Percentiles rank a stretch among this genome's conserved stretches.
Evolutionary conservation across 2,329 filamentous ascomycete species (phyloP).

Genomic region (Keithomyces neogunnii): DNA sequence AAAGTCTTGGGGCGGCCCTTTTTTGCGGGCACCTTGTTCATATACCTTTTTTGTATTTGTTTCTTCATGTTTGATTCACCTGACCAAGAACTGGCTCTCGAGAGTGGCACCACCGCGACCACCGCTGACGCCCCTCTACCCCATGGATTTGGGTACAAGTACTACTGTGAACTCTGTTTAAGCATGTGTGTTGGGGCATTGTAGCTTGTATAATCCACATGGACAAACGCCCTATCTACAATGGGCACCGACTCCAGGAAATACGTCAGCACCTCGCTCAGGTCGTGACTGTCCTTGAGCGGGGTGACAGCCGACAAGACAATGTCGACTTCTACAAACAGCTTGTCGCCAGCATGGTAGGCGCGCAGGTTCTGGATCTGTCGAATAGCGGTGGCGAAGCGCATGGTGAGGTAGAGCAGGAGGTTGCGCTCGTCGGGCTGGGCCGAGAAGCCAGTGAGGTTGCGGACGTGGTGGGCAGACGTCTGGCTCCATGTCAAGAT

Average conservation of each 20-base stretch:
- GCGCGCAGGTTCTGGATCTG: constrained; percentile 80
- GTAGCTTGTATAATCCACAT: constrained; percentile 55
- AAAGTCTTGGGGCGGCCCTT: too few species aligned
- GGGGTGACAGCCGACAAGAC: constrained; percentile 70
- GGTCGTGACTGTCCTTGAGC: constrained; percentile 72
- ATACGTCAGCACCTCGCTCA: constrained; percentile 71
- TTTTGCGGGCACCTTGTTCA: too few species aligned
- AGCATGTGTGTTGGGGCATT: constrained; percentile 53
- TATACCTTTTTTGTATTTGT: too few species aligned
- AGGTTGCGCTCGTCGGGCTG: constrained; percentile 77
- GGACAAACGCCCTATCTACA: constrained; percentile 65
- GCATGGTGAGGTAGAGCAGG: constrained; percentile 84
- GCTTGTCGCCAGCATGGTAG: constrained; percentile 78
- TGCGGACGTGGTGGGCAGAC: constrained; percentile 68
- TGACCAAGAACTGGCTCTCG: too few species aligned
- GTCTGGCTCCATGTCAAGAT: constrained; percentile 73
- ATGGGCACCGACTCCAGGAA: constrained; percentile 77
- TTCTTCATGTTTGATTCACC: too few species aligned
- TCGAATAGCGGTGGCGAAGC: constrained; percentile 79
- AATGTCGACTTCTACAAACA: constrained; percentile 75
- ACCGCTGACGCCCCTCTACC: too few species aligned
- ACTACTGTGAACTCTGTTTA: constrained; percentile 16
- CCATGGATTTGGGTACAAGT: too few species aligned
- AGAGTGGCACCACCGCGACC: too few species aligned
- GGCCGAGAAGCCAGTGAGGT: constrained; percentile 70